Evolutionary conservation across 2,329 filamentous ascomycete species (phyloP), one percentile per base, ranked within the genome.

Genomic region (Fusarium dimerum): DNA sequence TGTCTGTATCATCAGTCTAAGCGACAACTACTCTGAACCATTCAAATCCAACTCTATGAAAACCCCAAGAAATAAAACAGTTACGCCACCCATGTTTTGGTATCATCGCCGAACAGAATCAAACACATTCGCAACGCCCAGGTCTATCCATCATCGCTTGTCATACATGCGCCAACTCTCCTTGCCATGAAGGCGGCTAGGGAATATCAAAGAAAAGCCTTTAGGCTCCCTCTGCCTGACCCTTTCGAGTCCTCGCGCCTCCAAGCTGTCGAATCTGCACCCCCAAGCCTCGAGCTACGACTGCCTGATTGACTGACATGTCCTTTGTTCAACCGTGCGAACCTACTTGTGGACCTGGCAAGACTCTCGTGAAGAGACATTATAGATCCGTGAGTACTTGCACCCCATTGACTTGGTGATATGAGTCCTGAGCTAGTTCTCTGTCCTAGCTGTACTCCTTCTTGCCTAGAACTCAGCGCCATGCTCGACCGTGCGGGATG

Each of bases 401-500:
- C 58, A 20, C 64, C 64, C 66, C 66, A 66, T 51, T 64, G 60
- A 26, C 63, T 66, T 13, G 56, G 62, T 3, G 60, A 62, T 42
- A 59, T 55, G n/a, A 63, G 56, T 17, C 57, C 57, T 6, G 55
- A 53, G 18, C 58, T 61, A 16, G 54, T 48, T n/a, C 57, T 59
- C 48, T 64, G 62, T 38, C 58, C 58, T 5, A 57, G 57, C 17
- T 53, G 56, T 29, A 55, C 54, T 20, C 62, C 62, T 13, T 58
- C 56, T 6, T 61, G 53, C 34, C 36, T 54, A 29, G 29, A 44
- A 47, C 50, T 62, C 59, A 52, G 59, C 2, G 61, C 58, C 9
- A 63, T 60, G 39, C 57, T 57, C 17, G 62, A 65, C 63, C 42
- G 74, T 63, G 41, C 68, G 67, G 55, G 79, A 73, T 68, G 73